A percentile compares a stretch with the other conserved stretches of the same genome.
phyloP scores from a whole-genome alignment of 2,329 filamentous ascomycete species.

The Reticulascus tulasneorum region DNA sequence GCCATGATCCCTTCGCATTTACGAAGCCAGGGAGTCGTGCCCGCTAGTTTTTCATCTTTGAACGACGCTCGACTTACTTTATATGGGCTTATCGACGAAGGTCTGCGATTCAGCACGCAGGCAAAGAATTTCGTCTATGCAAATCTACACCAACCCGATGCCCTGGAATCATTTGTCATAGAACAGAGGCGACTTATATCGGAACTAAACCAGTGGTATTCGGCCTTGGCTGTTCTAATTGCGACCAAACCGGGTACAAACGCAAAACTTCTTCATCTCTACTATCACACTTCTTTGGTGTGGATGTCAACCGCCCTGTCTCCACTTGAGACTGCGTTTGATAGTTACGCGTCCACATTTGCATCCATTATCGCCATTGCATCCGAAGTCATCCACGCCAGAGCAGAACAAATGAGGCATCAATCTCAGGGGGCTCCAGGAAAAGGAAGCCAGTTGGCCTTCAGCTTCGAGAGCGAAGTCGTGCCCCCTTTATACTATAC shows the following conservation, averaged over 20 bases:
- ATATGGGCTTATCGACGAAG: slow-evolving; percentile 36
- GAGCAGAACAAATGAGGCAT: too few species aligned
- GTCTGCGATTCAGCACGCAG: slow-evolving; percentile 29
- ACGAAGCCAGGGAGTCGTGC: slow-evolving; percentile 24
- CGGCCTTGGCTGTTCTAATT: slow-evolving; percentile 24
- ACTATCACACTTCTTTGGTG: slow-evolving; percentile 28
- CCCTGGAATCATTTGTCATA: slow-evolving; percentile 19
- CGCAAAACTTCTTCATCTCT: slow-evolving; percentile 30
- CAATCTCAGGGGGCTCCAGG: slow-evolving; percentile 1
- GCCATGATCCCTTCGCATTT: slow-evolving; percentile 31
- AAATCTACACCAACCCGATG: slow-evolving; percentile 17
- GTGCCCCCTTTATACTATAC: slow-evolving; percentile 39
- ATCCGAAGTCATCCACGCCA: slow-evolving; percentile 4
- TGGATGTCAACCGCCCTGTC: slow-evolving; percentile 28
- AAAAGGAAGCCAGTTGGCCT: slow-evolving; percentile 18
- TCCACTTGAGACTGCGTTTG: slow-evolving; percentile 27
- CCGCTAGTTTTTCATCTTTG: slow-evolving; percentile 27
- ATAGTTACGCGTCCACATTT: slow-evolving; percentile 30
- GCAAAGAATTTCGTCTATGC: slow-evolving; percentile 21
- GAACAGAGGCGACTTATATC: slow-evolving; percentile 30
- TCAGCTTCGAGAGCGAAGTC: slow-evolving; percentile 39
- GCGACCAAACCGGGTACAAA: slow-evolving; percentile 15
- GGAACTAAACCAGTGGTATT: slow-evolving; percentile 22
- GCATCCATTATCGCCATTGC: slow-evolving; percentile 31
- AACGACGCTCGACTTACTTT: slow-evolving; percentile 26